Conservation (phyloP, 345 rosid species). For the Rhizophora apiculata region DNA sequence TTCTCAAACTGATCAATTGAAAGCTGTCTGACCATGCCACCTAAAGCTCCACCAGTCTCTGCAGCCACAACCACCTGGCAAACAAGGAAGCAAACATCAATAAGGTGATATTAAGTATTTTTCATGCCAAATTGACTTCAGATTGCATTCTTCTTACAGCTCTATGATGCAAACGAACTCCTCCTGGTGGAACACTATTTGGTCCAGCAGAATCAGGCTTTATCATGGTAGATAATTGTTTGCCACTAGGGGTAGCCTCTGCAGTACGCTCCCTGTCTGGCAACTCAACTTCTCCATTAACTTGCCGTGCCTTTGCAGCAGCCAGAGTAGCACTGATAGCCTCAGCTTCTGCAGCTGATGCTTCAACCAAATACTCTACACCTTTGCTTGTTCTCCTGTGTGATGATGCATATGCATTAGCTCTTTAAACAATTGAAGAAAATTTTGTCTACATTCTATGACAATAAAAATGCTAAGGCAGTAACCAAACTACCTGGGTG, state of each 20-base stretch:
- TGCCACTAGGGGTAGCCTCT: conserved; percentile 97
- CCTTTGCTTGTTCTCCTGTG: conserved; percentile 87
- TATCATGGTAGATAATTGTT: conserved; percentile 59
- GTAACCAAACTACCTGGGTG: conserved; percentile 54
- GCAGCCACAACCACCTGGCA: conserved; percentile 94
- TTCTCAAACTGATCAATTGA: conserved; percentile 97
- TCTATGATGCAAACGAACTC: conserved; percentile 93
- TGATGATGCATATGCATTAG: conserved; percentile 20
- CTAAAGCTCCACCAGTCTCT: conserved; percentile 95
- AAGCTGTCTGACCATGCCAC: conserved; percentile 96
- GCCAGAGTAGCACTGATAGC: conserved; percentile 96
- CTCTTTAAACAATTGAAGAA: conserved; percentile 14
- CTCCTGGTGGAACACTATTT: conserved; percentile 60
- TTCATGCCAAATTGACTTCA: conserved; percentile 1
- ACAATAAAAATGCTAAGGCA: conserved; percentile 3
- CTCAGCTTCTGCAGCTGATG: conserved; percentile 99
- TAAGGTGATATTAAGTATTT: conserved; percentile 9
- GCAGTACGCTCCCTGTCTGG: conserved; percentile 85
- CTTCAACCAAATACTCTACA: conserved; percentile 93
- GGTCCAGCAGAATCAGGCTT: conserved; percentile 70
- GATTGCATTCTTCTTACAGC: conserved; percentile 43
- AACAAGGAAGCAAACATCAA: conserved; percentile 16
- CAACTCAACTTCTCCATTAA: conserved; percentile 83
- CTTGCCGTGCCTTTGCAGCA: conserved; percentile 97
- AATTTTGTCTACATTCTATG: background rate